Conservation (phyloP, 176 grass and related monocot species). For the Saccharum officinarum region DNA sequence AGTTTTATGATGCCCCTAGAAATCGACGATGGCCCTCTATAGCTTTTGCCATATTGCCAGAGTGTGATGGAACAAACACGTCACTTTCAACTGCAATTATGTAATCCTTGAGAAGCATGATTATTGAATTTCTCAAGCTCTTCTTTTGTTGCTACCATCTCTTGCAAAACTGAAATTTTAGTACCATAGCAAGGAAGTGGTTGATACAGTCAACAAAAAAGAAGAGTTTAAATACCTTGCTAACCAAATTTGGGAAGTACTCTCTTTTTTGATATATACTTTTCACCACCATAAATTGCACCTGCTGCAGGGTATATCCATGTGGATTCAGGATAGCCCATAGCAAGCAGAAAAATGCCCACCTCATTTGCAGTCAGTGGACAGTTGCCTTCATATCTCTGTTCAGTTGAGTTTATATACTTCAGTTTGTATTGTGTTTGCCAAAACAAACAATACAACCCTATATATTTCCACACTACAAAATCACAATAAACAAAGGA, state of each 20-base stretch:
- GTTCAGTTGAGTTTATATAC: constrained; percentile 85
- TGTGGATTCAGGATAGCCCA: constrained; percentile 81
- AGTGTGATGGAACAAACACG: constrained; percentile 81
- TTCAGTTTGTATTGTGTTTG: too few relatives aligned
- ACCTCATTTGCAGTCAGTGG: constrained; percentile 85
- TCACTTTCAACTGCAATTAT: constrained; percentile 97
- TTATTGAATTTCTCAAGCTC: constrained; percentile 64
- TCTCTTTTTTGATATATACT: constrained; percentile 75
- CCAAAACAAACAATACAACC: too few relatives aligned
- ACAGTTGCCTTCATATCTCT: constrained; percentile 76
- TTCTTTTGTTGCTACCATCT: constrained; percentile 63
- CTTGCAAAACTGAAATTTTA: constrained; percentile 51
- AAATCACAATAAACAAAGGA: too few relatives aligned
- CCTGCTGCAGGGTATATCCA: constrained; percentile 95
- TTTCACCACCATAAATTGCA: constrained; percentile 93
- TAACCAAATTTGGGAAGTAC: constrained; percentile 87
- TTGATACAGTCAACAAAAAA: neutral
- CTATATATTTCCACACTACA: too few relatives aligned
- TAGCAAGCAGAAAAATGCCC: constrained; percentile 71
- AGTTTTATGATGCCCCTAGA: constrained; percentile 83
- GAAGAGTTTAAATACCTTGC: constrained; percentile 60
- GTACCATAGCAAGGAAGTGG: neutral
- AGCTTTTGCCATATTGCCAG: constrained; percentile 96
- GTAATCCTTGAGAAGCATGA: constrained; percentile 90
- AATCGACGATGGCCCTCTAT: constrained; percentile 92